Conservation (phyloP, 768 basidiomycete genomes). For the Leccinellum albellum region DNA sequence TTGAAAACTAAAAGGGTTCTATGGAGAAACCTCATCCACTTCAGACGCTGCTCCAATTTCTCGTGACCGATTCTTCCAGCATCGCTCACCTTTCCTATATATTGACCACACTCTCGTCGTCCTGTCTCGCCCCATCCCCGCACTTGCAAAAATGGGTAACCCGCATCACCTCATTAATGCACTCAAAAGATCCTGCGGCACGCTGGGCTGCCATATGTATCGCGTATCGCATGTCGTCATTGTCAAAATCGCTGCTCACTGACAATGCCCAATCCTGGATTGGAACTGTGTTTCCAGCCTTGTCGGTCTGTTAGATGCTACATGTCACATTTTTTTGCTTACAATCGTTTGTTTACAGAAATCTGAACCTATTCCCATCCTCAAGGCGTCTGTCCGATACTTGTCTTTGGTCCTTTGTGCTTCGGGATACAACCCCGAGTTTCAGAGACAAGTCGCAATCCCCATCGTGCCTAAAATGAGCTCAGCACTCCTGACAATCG, state of each 20-base stretch:
- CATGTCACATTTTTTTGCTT: conserved; percentile 10
- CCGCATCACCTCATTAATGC: conserved; percentile 70
- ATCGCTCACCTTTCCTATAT: conserved; percentile 57
- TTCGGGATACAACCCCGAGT: conserved; percentile 64
- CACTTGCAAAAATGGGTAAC: conserved; percentile 73
- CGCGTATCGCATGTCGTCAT: conserved; percentile 59
- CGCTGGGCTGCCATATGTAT: conserved; percentile 80
- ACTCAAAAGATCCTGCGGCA: conserved; percentile 71
- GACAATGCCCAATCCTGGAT: conserved; percentile 76
- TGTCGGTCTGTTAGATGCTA: conserved; percentile 56
- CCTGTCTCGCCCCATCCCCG: conserved; percentile 55
- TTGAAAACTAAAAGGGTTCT: conserved; percentile 27
- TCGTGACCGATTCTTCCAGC: conserved; percentile 65
- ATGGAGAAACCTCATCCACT: conserved; percentile 54
- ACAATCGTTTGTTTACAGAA: conserved; percentile 43
- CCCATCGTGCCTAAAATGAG: conserved; percentile 75
- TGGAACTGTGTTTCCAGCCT: conserved; percentile 54
- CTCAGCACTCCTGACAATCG: conserved; percentile 50
- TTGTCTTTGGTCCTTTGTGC: conserved; percentile 57
- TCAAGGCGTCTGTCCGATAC: conserved; percentile 66
- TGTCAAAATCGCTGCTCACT: conserved; percentile 58
- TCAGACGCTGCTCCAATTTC: conserved; percentile 61
- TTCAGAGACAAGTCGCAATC: conserved; percentile 71
- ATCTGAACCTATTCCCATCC: conserved; percentile 56
- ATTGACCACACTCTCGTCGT: conserved; percentile 49